Evolutionary conservation across 352 stramenopile species (phyloP), one percentile per base, ranked within the genome.

Genomic region (Globisporangium echinulatum): DNA sequence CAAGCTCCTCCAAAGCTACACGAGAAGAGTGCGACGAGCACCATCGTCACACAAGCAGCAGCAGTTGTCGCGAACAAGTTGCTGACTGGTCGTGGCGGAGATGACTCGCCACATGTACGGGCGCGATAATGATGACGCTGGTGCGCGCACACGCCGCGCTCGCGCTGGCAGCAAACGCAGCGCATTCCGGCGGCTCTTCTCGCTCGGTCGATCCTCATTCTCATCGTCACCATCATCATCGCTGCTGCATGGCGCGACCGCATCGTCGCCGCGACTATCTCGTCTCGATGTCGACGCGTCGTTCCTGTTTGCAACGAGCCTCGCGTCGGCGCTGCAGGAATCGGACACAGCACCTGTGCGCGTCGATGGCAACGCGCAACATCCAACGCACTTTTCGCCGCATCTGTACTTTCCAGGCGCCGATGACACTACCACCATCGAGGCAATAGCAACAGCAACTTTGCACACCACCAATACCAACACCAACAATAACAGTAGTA

Each of bases 221-320:
- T 10, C 39, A 13, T 10, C 25, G 10, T 17, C 39, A 0, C 10
- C 40, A 9, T 17, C 42, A 15, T 36, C 43, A 19, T 33, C 25
- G 25, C 25, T 33, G 25, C 25, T 33, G 25, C 25, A 33, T 33
- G 25, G 25, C 25, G 25, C 25, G 25, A 33, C 25, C 25, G 25
- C 17, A n/a, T 3, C 52, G 36, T 58, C 58, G 10, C 17, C 38
- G 4, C 43, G 44, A 4, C 36, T 36, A 1, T n/a, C 55, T 3
- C 14, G 10, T 4, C 8, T 25, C 11, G 57, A 46, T 25, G 56
- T 25, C 19, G 43, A 38, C 2, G 46, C 53, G 25, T 13, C 60
- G 25, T 66, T 61, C 49, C 48, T 60, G n/a, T 66, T 66, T 36
- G 60, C 60, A 15, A 61, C 54, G 39, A 66, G 46, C 47, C 47